Conservation (phyloP, 192 early-diverging fungal species). For the Spinellus fusiger region DNA sequence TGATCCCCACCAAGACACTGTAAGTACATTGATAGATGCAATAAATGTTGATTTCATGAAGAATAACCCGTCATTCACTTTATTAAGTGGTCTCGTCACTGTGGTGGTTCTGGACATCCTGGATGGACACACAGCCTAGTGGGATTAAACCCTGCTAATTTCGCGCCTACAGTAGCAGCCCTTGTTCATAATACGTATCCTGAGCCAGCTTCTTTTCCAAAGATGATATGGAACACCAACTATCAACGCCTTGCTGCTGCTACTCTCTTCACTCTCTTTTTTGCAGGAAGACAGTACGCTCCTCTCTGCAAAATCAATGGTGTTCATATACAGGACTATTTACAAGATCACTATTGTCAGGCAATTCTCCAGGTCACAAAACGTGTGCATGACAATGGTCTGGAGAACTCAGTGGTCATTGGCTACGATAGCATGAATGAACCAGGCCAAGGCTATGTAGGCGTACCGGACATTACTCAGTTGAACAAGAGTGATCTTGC, state of each 20-base stretch:
- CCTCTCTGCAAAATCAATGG: slow-evolving; percentile 42
- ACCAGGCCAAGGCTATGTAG: slow-evolving; percentile 47
- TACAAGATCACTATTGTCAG: slow-evolving; percentile 48
- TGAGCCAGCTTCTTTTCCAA: slow-evolving; percentile 42
- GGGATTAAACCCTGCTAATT: slow-evolving; percentile 41
- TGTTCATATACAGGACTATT: slow-evolving; percentile 51
- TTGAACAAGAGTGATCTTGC: slow-evolving; percentile 33
- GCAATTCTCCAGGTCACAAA: slow-evolving; percentile 37
- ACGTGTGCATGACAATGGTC: slow-evolving; percentile 33
- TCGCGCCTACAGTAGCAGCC: slow-evolving; percentile 43
- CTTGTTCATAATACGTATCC: slow-evolving; percentile 45
- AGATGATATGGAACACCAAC: slow-evolving; percentile 59
- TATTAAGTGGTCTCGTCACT: slow-evolving; percentile 49
- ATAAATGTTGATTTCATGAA: neutral
- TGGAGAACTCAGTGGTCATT: slow-evolving; percentile 42
- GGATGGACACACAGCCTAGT: slow-evolving; percentile 47
- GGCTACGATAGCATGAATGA: slow-evolving; percentile 56
- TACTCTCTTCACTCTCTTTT: slow-evolving; percentile 54
- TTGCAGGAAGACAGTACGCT: slow-evolving; percentile 39
- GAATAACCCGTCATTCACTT: neutral
- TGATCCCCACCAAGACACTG: slow-evolving; percentile 57
- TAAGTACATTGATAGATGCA: slow-evolving; percentile 19
- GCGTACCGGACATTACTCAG: slow-evolving; percentile 35
- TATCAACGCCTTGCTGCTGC: slow-evolving; percentile 48
- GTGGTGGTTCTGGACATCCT: slow-evolving; percentile 53